A percentile compares a stretch with the other conserved stretches of the same genome.
These are phyloP conservation scores for Cytospora piceae DNA, from an alignment of 2,329 filamentous ascomycete species.

Conservation along the genomic window DNA sequence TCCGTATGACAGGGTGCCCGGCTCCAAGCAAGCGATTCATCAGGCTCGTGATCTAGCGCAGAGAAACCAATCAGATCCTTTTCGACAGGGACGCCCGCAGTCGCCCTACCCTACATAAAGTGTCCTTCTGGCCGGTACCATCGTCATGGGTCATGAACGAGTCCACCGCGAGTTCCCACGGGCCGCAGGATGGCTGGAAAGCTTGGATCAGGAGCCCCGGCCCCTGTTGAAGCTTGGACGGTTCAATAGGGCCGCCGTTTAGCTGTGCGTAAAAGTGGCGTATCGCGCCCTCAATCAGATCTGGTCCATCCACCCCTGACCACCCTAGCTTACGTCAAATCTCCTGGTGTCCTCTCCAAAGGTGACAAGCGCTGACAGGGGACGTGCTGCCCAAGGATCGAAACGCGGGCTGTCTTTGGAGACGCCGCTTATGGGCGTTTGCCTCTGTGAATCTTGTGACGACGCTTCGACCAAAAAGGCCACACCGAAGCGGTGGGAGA, in stretches of 20 bases:
- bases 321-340: slow-evolving; percentile 19
- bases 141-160: slow-evolving; percentile 20
- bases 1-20: slow-evolving; percentile 1
- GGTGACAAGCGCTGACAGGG: slow-evolving; percentile 22
- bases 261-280: slow-evolving; percentile 25
- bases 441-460: neutral
- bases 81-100: slow-evolving; percentile 3
- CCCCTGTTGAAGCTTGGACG: slow-evolving; percentile 24
- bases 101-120: slow-evolving; percentile 3
- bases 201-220: slow-evolving; percentile 18
- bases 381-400: slow-evolving; percentile 14
- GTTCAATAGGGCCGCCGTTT: slow-evolving; percentile 20
- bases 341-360: neutral
- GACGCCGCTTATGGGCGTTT: neutral
- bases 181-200: slow-evolving; percentile 30
- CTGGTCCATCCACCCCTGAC: neutral
- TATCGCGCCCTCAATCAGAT: slow-evolving; percentile 22
- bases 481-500: slow-evolving; percentile 16
- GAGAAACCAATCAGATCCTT: slow-evolving; percentile 11
- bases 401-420: slow-evolving; percentile 23
- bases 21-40: slow-evolving; percentile 12
- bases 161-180: slow-evolving; percentile 22
- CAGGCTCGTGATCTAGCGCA: slow-evolving; percentile 10
- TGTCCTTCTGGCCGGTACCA: slow-evolving; percentile 19
- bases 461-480: slow-evolving; percentile 7